These are phyloP conservation scores for Salinomyces thailandicus DNA, from an alignment of 2,329 filamentous ascomycete genomes.

Conservation along the genomic window DNA sequence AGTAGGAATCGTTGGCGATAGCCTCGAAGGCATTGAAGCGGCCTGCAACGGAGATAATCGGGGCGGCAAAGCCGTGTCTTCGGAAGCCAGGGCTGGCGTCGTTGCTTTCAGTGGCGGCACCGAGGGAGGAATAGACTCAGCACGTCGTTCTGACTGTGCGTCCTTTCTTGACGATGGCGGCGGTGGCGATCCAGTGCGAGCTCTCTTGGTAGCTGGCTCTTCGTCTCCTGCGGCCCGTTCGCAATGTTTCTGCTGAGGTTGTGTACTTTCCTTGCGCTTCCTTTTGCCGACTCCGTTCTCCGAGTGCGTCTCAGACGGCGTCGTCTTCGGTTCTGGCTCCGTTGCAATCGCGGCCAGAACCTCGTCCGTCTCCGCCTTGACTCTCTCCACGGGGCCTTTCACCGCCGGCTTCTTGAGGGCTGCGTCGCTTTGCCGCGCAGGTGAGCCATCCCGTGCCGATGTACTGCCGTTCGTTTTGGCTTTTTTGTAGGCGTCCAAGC, in stretches of 20 bases:
- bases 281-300: constrained; percentile 20
- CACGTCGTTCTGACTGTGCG: background rate
- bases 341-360: constrained; percentile 20
- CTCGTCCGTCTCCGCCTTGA: constrained; percentile 24
- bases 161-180: background rate
- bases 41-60: constrained; percentile 17
- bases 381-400: constrained; percentile 23
- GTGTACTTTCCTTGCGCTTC: constrained; percentile 12
- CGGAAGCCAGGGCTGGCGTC: constrained; percentile 1
- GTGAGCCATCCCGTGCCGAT: constrained; percentile 14
- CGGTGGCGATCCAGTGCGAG: constrained; percentile 1
- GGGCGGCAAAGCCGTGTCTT: constrained; percentile 9
- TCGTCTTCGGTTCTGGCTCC: constrained; percentile 7
- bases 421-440: constrained; percentile 11
- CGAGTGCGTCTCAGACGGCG: background rate
- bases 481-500: constrained; percentile 50
- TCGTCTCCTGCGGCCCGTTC: constrained; percentile 1
- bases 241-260: background rate
- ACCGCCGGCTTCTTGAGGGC: constrained; percentile 20
- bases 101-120: background rate
- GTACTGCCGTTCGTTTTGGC: constrained; percentile 36
- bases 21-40: constrained; percentile 39
- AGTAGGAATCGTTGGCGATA: constrained; percentile 49
- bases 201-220: constrained; percentile 4
- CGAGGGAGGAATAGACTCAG: too few species aligned